Percentiles rank a stretch among this genome's conserved stretches.
Conservation (phyloP, 148 eudicot species). For the Chenopodium album region DNA sequence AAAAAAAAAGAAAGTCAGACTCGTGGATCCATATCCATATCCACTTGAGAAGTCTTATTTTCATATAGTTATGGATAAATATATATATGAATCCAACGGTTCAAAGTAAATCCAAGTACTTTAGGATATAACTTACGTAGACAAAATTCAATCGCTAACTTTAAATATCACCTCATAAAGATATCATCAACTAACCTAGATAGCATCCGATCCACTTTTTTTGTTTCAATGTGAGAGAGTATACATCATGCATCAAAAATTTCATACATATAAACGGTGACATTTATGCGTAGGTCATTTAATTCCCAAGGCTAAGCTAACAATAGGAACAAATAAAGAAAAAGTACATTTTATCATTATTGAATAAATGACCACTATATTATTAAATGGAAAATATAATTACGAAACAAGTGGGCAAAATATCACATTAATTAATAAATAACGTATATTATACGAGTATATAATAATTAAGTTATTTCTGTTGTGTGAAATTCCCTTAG, state of each 20-base stretch:
- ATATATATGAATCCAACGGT: no score
- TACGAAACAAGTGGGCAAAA: not conserved
- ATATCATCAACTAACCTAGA: no score
- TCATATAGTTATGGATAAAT: no score
- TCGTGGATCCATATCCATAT: no score
- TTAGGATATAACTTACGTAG: no score
- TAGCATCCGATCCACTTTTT: not conserved
- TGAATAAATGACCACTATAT: not conserved
- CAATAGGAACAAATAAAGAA: not conserved
- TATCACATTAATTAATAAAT: not conserved
- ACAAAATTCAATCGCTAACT: no score
- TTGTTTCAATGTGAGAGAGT: not conserved
- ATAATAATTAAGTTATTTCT: not conserved
- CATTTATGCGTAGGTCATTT: not conserved
- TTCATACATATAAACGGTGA: not conserved
- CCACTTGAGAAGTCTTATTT: no score
- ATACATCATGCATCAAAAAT: no score
- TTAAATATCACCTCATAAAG: no score
- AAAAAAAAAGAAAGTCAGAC: no score
- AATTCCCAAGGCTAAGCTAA: slow-evolving; percentile 13
- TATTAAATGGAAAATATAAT: not conserved
- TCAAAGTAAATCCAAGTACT: no score
- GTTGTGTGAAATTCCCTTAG: slow-evolving; percentile 14
- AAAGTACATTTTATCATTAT: not conserved
- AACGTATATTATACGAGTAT: not conserved